Evolutionary conservation across 176 grass and related monocot species (phyloP).

Genomic region (Phragmites australis): DNA sequence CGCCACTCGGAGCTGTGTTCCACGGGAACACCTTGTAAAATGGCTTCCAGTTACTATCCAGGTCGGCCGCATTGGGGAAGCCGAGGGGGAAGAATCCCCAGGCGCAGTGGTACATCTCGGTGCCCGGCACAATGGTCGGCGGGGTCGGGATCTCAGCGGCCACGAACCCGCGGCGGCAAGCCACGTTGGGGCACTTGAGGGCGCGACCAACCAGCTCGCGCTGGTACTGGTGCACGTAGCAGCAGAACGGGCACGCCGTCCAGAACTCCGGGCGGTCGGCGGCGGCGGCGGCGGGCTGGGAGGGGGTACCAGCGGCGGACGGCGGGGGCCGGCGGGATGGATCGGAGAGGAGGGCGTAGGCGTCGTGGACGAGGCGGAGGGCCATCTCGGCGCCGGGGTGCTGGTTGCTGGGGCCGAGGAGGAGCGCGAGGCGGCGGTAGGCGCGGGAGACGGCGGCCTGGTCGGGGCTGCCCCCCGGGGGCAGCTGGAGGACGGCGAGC

Average conservation of each 20-base stretch:
- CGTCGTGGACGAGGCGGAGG: conserved; percentile 51
- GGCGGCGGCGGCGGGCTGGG: conserved; percentile 12
- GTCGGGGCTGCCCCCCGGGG: conserved; percentile 28
- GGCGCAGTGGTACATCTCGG: conserved; percentile 95
- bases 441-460: conserved; percentile 37
- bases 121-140: conserved; percentile 76
- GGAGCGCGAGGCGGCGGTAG: conserved; percentile 64
- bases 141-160: conserved; percentile 55
- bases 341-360: conserved; percentile 53
- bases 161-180: conserved; percentile 62
- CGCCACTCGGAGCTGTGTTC: conserved; percentile 22
- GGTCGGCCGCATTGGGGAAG: conserved; percentile 54
- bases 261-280: conserved; percentile 50
- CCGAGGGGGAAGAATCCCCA: conserved; percentile 98
- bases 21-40: conserved; percentile 63
- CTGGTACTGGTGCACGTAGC: conserved; percentile 72
- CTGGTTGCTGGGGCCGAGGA: conserved; percentile 49
- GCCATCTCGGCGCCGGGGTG: conserved; percentile 49
- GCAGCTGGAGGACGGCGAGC: conserved; percentile 63
- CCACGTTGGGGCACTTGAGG: conserved; percentile 70
- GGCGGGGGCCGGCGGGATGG: conserved; percentile 35
- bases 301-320: background rate
- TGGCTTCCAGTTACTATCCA: conserved; percentile 60
- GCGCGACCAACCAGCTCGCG: conserved; percentile 54
- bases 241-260: conserved; percentile 85